phyloP scores from a whole-genome alignment of 1,284 basidiomycete genomes.

The Tilletia indica region DNA sequence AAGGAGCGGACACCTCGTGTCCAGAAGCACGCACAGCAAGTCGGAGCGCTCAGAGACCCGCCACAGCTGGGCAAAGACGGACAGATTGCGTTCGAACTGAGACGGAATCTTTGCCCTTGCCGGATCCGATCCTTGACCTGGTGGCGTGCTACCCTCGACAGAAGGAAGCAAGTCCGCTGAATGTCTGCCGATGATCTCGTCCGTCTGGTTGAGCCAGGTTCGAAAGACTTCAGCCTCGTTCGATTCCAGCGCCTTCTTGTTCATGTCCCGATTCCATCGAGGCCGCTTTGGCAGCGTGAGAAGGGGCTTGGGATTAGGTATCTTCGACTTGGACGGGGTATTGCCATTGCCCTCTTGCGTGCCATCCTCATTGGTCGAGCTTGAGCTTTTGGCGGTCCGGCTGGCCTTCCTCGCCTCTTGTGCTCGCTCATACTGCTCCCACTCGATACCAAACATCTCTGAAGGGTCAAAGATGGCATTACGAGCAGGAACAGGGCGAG shows the following conservation, averaged over 20 bases:
- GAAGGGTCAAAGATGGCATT: conserved; percentile 31
- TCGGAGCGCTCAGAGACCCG: conserved; percentile 63
- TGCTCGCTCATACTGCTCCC: conserved; percentile 19
- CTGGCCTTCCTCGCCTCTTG: conserved; percentile 27
- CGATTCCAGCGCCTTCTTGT: conserved; percentile 37
- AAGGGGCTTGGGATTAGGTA: neutral
- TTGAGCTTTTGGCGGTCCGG: conserved; percentile 22
- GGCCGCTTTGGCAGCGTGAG: conserved; percentile 37
- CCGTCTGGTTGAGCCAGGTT: conserved; percentile 39
- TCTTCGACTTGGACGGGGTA: conserved; percentile 18
- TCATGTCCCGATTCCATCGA: conserved; percentile 37
- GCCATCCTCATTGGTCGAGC: neutral
- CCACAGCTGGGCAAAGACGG: conserved; percentile 45
- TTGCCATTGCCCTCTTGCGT: conserved; percentile 16
- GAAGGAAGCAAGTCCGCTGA: conserved; percentile 29
- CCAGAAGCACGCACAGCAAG: conserved; percentile 78
- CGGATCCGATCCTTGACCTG: conserved; percentile 29
- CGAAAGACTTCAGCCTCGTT: conserved; percentile 41
- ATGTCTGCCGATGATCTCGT: conserved; percentile 31
- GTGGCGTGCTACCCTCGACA: conserved; percentile 27
- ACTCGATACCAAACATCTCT: conserved; percentile 22
- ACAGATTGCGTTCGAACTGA: conserved; percentile 58
- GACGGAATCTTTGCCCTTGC: conserved; percentile 64
- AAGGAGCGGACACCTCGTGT: conserved; percentile 75
- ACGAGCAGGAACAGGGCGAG: conserved; percentile 28